Conservation (phyloP, 192 early-diverging fungal species). For the Gigaspora rosea region DNA sequence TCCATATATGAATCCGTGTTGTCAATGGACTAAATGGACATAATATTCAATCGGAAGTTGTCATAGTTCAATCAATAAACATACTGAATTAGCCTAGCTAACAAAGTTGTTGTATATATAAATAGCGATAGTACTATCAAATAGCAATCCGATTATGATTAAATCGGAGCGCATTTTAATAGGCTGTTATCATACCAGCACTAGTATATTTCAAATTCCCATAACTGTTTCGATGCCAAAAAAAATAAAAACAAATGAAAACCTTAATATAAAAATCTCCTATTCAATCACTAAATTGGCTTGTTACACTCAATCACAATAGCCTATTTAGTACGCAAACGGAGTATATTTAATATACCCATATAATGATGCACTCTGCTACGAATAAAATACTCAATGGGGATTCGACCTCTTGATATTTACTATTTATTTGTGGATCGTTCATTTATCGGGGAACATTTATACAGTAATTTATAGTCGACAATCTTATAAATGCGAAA, state of each 20-base stretch:
- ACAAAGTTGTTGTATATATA: too few species aligned
- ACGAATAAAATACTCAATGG: not conserved
- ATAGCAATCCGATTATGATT: too few species aligned
- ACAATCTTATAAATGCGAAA: too few species aligned
- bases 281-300: constrained; percentile 30
- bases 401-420: constrained; percentile 11
- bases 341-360: constrained; percentile 19
- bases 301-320: not conserved
- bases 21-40: too few species aligned
- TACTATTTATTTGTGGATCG: not conserved
- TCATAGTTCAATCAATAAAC: too few species aligned
- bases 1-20: too few species aligned
- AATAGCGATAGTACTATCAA: too few species aligned
- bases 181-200: not conserved
- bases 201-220: not conserved
- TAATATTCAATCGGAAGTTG: too few species aligned
- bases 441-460: too few species aligned
- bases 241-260: not conserved
- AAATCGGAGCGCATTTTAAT: not conserved
- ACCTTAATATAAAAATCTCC: not conserved
- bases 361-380: not conserved
- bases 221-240: not conserved
- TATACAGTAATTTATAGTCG: too few species aligned
- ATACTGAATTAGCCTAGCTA: too few species aligned
- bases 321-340: constrained; percentile 30